phyloP scores from a whole-genome alignment of 495 filamentous ascomycete genomes.

The Haplographium delicatum region DNA sequence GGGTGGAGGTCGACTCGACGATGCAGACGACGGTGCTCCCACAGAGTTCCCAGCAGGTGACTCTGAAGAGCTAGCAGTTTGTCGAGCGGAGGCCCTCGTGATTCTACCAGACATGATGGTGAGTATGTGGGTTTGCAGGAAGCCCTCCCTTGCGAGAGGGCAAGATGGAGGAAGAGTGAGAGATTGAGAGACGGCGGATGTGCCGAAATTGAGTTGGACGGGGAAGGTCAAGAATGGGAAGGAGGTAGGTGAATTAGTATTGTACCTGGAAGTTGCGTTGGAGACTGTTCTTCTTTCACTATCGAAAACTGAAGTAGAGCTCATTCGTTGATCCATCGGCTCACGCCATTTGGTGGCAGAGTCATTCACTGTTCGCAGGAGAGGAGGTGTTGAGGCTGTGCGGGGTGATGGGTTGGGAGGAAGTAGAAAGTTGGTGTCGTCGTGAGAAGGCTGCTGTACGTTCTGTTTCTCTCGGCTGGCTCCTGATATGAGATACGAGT shows the following conservation, averaged over 20 bases:
- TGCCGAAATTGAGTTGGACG: background rate
- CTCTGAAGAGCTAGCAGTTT: constrained; percentile 49
- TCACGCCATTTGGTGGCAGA: constrained; percentile 17
- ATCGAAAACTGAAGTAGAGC: constrained; percentile 15
- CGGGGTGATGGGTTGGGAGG: background rate
- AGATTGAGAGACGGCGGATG: background rate
- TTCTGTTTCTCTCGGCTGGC: no score
- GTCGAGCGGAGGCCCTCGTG: constrained; percentile 73
- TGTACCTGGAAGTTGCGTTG: constrained; percentile 16
- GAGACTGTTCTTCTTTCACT: constrained; percentile 14
- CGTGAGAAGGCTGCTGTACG: background rate
- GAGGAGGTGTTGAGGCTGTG: constrained; percentile 1
- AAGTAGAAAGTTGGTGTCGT: background rate
- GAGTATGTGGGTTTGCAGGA: constrained; percentile 40
- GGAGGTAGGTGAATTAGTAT: constrained; percentile 11
- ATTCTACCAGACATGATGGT: constrained; percentile 53
- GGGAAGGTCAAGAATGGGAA: background rate
- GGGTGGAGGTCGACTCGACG: constrained; percentile 25
- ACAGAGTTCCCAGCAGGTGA: constrained; percentile 38
- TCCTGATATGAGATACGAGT: no score
- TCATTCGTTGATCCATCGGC: constrained; percentile 22
- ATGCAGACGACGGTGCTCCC: constrained; percentile 36
- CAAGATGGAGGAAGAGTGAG: background rate
- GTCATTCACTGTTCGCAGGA: constrained; percentile 3
- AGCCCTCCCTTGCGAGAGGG: no score